Evolutionary conservation across 805 yeast genomes (phyloP), one percentile per base, ranked within the genome.

Genomic region (Blastobotrys chiropterorum): DNA sequence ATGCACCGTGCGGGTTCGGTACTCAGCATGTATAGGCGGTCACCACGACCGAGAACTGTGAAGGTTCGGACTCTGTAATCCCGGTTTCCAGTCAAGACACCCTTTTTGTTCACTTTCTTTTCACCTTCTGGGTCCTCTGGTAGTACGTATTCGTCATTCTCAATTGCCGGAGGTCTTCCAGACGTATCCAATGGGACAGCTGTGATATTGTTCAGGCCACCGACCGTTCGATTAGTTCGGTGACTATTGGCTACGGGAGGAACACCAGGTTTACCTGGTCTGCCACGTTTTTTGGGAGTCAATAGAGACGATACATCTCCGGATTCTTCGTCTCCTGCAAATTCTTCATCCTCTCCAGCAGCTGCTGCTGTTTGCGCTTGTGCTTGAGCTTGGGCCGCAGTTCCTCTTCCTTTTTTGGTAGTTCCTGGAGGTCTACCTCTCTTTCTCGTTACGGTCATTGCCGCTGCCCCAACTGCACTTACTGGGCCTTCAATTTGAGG

Each of bases 1-100:
- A 92, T 89, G 62, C 92, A 82, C 59, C 98, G 79, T 1, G 99
- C 97, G 2, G 97, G 96, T 64, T 94, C 99, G 0, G 98, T 90
- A 1, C 96, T 84, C 46, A 94, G 79, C 96, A 92, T 90, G 67
- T 81, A 94, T 53, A 83, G 74, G 57, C 83, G 76, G 17, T 81
- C 79, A 6, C 96, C 97, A 51, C 80, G 74, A 3, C 81, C 83
- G 42, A 54, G 52, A 19, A 72, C 63, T 13, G 69, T 71, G 61
- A 72, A 72, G 2, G 76, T 71, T 30, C 77, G 70, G 40, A 72
- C 69, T 53, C 90, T 75, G 71, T 79, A 92, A 61, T 80, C 79
- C 57, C 97, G 78, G 15, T 81, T 90, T 2, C 86, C 95, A 44
- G 68, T 64, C 53, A 92, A 72, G 46, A 76, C 74, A 26, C 98